phyloP scores from a whole-genome alignment of 371 early-diverging fungal species.

The Mortierella sp. region DNA sequence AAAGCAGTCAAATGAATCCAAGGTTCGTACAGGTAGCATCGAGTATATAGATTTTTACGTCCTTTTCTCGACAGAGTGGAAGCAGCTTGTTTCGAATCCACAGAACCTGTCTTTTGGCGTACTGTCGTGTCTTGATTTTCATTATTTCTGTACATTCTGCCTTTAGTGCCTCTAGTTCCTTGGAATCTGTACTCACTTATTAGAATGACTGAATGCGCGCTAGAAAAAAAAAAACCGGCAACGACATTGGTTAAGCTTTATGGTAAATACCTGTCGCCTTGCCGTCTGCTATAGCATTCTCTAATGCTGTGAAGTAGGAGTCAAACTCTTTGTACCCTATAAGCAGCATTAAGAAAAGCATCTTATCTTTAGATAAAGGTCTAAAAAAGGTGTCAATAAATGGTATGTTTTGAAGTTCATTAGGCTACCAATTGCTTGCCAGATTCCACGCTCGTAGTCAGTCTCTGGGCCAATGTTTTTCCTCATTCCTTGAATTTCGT shows the following conservation, averaged over 20 bases:
- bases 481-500: slow-evolving; percentile 80
- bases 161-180: slow-evolving; percentile 60
- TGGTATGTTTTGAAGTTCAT: not conserved
- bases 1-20: not conserved
- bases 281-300: slow-evolving; percentile 31
- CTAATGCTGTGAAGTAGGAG: slow-evolving; percentile 69
- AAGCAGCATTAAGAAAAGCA: not conserved
- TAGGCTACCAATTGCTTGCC: slow-evolving; percentile 82
- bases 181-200: slow-evolving; percentile 15
- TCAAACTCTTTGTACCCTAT: slow-evolving; percentile 88
- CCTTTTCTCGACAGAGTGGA: slow-evolving; percentile 58
- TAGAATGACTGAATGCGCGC: not conserved
- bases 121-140: slow-evolving; percentile 88
- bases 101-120: slow-evolving; percentile 87
- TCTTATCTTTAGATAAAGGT: not conserved
- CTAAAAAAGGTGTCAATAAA: no score
- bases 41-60: slow-evolving; percentile 71
- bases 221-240: not conserved
- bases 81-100: slow-evolving; percentile 93
- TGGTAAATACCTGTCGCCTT: slow-evolving; percentile 29
- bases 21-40: slow-evolving; percentile 77
- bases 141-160: slow-evolving; percentile 76
- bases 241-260: not conserved
- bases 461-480: slow-evolving; percentile 60
- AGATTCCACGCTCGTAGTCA: slow-evolving; percentile 82